Percentiles rank a stretch among this genome's conserved stretches.
Evolutionary conservation across 2,329 filamentous ascomycete genomes (phyloP).

Genomic region (Verruconis gallopava): DNA sequence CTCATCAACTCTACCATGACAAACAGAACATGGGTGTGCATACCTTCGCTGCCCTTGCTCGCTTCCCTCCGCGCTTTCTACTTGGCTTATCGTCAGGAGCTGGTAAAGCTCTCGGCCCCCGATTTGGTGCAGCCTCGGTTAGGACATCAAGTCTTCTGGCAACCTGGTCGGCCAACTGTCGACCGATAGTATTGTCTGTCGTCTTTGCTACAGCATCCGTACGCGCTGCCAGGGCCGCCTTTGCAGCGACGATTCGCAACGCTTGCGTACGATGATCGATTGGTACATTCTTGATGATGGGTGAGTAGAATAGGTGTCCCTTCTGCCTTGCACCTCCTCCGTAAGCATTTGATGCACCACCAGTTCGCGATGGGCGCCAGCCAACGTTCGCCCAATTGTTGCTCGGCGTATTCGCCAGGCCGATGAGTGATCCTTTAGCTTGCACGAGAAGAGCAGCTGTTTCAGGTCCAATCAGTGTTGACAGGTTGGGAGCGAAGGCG

Average conservation of each 20-base stretch:
- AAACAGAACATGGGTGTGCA: no score
- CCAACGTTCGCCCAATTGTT: conserved; percentile 88
- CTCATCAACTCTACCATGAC: no score
- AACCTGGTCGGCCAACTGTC: conserved; percentile 70
- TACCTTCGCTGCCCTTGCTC: conserved; percentile 88
- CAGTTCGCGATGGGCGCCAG: conserved; percentile 72
- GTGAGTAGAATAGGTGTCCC: conserved; percentile 85
- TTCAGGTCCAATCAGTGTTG: conserved; percentile 76
- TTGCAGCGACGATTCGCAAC: conserved; percentile 87
- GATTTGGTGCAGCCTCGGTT: conserved; percentile 81
- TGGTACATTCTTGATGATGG: conserved; percentile 74
- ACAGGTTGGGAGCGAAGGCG: conserved; percentile 87
- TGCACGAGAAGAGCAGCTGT: conserved; percentile 96
- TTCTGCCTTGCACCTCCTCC: conserved; percentile 63
- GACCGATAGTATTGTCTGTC: conserved; percentile 69
- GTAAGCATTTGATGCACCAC: conserved; percentile 78
- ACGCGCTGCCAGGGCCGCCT: conserved; percentile 84
- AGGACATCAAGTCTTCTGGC: conserved; percentile 82
- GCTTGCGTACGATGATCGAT: conserved; percentile 83
- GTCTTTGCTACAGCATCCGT: conserved; percentile 76
- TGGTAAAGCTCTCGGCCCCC: conserved; percentile 73
- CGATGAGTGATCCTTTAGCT: conserved; percentile 75
- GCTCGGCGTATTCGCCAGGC: conserved; percentile 80
- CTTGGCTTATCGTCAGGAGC: conserved; percentile 92
- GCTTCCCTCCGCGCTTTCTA: conserved; percentile 78